A percentile compares a stretch with the other conserved stretches of the same genome.
Evolutionary conservation across 1,139 yeast species (phyloP).

Genomic region (Yamadazyma sp.): DNA sequence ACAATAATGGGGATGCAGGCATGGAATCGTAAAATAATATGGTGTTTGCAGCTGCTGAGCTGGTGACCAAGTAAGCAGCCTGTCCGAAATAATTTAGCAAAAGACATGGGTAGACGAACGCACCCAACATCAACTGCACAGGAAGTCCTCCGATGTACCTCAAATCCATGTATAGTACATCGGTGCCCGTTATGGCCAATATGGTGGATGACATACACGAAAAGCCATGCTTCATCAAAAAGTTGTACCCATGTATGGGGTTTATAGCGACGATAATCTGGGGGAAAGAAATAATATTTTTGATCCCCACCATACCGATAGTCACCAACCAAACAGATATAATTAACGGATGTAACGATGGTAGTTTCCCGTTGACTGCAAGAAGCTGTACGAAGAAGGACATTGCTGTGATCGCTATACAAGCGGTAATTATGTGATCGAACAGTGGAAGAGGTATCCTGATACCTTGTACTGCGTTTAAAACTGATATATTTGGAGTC

Average conservation of each 20-base stretch:
- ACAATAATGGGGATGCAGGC: constrained; percentile 47
- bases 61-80: constrained; percentile 46
- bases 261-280: constrained; percentile 47
- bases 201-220: constrained; percentile 52
- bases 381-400: constrained; percentile 47
- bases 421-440: constrained; percentile 41
- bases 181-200: constrained; percentile 60
- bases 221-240: constrained; percentile 39
- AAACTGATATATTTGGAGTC: constrained; percentile 62
- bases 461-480: constrained; percentile 52
- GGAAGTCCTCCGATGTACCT: constrained; percentile 56
- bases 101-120: constrained; percentile 53
- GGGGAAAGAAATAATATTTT: constrained; percentile 44
- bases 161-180: constrained; percentile 64
- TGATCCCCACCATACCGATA: constrained; percentile 45
- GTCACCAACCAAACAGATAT: constrained; percentile 51
- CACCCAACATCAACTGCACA: constrained; percentile 45
- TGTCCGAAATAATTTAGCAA: constrained; percentile 58
- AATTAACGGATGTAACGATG: constrained; percentile 53
- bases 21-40: constrained; percentile 43
- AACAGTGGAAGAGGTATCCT: constrained; percentile 46
- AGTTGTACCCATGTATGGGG: constrained; percentile 50
- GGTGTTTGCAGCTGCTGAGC: constrained; percentile 40
- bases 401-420: constrained; percentile 46
- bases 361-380: constrained; percentile 41